phyloP scores from a whole-genome alignment of 352 stramenopile genomes.

The Phytopythium vexans region DNA sequence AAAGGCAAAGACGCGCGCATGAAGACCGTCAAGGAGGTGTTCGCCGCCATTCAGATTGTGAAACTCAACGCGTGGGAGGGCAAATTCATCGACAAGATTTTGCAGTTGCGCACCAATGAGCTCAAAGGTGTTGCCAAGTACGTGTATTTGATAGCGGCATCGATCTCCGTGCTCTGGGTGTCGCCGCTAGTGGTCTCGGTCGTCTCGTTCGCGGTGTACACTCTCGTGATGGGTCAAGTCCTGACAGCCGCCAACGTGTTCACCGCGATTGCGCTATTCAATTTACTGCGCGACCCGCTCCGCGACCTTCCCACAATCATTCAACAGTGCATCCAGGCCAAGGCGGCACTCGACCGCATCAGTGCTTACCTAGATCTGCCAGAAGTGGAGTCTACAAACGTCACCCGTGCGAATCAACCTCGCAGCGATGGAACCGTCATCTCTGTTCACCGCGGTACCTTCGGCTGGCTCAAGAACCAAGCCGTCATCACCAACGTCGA shows the following conservation, averaged over 20 bases:
- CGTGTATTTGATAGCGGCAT: slow-evolving; percentile 37
- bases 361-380: slow-evolving; percentile 25
- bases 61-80: slow-evolving; percentile 93
- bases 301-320: slow-evolving; percentile 30
- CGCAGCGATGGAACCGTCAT: slow-evolving; percentile 14
- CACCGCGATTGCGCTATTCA: slow-evolving; percentile 47
- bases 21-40: slow-evolving; percentile 89
- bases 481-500: slow-evolving; percentile 32
- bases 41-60: slow-evolving; percentile 93
- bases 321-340: slow-evolving; percentile 36
- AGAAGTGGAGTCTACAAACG: slow-evolving; percentile 24
- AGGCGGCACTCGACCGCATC: slow-evolving; percentile 31
- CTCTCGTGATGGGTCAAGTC: slow-evolving; percentile 24
- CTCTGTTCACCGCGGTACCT: slow-evolving; percentile 24
- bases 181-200: slow-evolving; percentile 40
- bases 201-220: slow-evolving; percentile 45
- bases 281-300: slow-evolving; percentile 35
- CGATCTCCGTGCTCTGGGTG: slow-evolving; percentile 61
- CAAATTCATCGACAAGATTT: slow-evolving; percentile 78
- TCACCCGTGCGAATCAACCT: slow-evolving; percentile 3
- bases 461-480: slow-evolving; percentile 25
- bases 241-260: slow-evolving; percentile 52
- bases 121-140: slow-evolving; percentile 64
- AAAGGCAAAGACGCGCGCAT: slow-evolving; percentile 86
- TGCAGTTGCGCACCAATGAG: slow-evolving; percentile 63